Conservation (phyloP, 257 asterid species). For the Prunella vulgaris region DNA sequence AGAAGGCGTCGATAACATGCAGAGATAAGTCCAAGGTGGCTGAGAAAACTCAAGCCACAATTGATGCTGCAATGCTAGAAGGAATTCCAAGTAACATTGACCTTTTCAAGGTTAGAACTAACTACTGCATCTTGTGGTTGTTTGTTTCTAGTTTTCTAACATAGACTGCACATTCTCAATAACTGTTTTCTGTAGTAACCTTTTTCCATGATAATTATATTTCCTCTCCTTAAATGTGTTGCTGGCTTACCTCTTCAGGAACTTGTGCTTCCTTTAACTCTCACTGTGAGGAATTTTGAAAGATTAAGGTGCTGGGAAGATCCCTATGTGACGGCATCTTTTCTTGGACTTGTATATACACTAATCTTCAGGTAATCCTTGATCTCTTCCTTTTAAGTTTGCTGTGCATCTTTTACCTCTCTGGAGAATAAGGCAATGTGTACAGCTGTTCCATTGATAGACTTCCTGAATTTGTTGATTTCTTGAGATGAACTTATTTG, state of each 20-base stretch:
- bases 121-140: constrained; percentile 1
- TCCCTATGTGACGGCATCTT: constrained; percentile 77
- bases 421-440: background rate
- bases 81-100: constrained; percentile 97
- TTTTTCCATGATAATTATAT: background rate
- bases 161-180: too few species aligned
- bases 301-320: constrained; percentile 86
- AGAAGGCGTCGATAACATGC: constrained; percentile 69
- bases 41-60: constrained; percentile 95
- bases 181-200: background rate
- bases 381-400: background rate
- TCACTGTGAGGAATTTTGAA: constrained; percentile 56
- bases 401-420: background rate
- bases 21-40: constrained; percentile 62
- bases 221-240: background rate
- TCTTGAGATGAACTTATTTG: background rate
- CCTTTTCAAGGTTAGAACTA: constrained; percentile 77
- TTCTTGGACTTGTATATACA: constrained; percentile 62
- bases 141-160: background rate
- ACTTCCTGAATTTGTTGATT: background rate
- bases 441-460: background rate
- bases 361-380: constrained; percentile 66
- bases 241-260: constrained; percentile 43
- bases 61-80: constrained; percentile 91
- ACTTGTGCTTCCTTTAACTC: constrained; percentile 74